Base-by-base conservation (phyloP, 1,284 basidiomycete species). In the Malassezia restricta region DNA sequence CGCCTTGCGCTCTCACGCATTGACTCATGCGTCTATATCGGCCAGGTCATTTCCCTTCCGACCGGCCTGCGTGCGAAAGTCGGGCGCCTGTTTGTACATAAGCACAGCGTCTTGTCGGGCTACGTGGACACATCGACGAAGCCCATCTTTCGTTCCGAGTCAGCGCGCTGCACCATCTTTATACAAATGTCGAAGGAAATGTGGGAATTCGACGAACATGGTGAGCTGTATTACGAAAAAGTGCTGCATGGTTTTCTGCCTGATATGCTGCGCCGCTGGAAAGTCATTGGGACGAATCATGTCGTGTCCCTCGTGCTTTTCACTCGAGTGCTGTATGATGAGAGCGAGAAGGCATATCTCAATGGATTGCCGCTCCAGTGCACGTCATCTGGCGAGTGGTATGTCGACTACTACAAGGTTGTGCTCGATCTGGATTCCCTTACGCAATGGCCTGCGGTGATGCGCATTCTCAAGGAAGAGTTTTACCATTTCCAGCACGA, bases 201-300 rank as follows among this genome's bases (percentile, higher is more conserved):
- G 57, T 98, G 89, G 88, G 86, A 94, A 62, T 99, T 98, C 72
- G 83, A 91, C 50, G 89, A 88, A 47, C 92, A 96, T 63, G 94
- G 94, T 17, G 74, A 74, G 49, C 66, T 74, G 42, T 94, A 87
- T 75, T 88, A 88, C 66, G 92, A 96, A 74, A 96, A 98, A 76
- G 86, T 94, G 29, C 83, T 95, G 1, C 88, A 94, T 62, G 76
- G 77, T 71, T 74, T 70, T 53, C 59, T 71, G 9, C 70, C 71
- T 1, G 68, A 70, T 27, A 59, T 74, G 11, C 56, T 67, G 6
- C 58, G 51, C 57, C 57, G 57, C 3, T 82, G 56, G 83, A 84
- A 61, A 79, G 82, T 20, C 80, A 62, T 68, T 14, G 60, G 83
- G 24, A 87, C 92, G 11, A 92, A 91, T 52, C 94, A 99, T 66